Percentiles rank a stretch among this genome's conserved stretches.
phyloP scores from a whole-genome alignment of 495 filamentous ascomycete genomes.

The Penicillium egyptiacum region DNA sequence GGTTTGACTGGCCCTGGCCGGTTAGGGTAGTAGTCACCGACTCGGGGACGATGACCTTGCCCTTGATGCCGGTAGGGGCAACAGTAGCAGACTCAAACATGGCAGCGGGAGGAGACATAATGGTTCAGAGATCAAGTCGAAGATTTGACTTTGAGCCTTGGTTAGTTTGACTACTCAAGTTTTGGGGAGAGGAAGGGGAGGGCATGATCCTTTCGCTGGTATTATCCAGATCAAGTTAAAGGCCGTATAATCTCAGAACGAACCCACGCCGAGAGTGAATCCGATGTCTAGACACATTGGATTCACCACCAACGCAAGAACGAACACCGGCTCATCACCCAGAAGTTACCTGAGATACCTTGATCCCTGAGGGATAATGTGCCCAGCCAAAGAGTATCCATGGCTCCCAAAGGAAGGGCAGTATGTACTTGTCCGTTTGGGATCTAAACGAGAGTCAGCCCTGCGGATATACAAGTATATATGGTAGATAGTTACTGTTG shows the following conservation, averaged over 20 bases:
- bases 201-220: slow-evolving; percentile 98
- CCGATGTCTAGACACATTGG: slow-evolving; percentile 1
- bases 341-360: slow-evolving; percentile 62
- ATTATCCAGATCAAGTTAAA: slow-evolving; percentile 98
- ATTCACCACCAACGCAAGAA: slow-evolving; percentile 31
- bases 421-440: slow-evolving; percentile 27
- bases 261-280: slow-evolving; percentile 38
- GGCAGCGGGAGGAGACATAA: slow-evolving; percentile 75
- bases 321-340: slow-evolving; percentile 70
- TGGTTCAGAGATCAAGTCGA: slow-evolving; percentile 42
- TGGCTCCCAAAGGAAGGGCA: slow-evolving; percentile 41
- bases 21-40: slow-evolving; percentile 36
- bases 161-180: slow-evolving; percentile 39
- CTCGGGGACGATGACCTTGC: slow-evolving; percentile 45
- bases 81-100: slow-evolving; percentile 44
- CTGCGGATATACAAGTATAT: background rate
- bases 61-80: slow-evolving; percentile 48
- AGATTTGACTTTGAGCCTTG: slow-evolving; percentile 35
- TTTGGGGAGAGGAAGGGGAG: slow-evolving; percentile 35
- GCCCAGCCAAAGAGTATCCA: slow-evolving; percentile 42
- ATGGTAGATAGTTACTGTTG: slow-evolving; percentile 25
- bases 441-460: slow-evolving; percentile 22
- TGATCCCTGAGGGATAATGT: slow-evolving; percentile 49
- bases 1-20: slow-evolving; percentile 47
- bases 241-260: slow-evolving; percentile 94